These are phyloP conservation scores for Metschnikowia amazonensis DNA, from an alignment of 805 yeast species.

Conservation along the genomic window DNA sequence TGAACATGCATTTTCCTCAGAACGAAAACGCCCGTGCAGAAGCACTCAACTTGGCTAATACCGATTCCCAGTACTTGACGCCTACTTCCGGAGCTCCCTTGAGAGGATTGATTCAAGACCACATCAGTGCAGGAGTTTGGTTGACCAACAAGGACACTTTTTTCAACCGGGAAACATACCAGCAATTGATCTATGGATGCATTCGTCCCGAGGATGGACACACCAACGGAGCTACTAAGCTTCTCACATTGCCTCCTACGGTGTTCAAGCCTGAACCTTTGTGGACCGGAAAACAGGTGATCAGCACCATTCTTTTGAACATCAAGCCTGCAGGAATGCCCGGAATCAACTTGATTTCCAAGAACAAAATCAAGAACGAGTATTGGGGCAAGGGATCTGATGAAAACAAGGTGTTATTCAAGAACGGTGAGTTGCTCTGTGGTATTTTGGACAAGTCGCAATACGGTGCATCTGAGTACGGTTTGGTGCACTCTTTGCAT, in stretches of 20 bases:
- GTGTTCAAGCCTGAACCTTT: constrained; percentile 79
- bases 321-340: constrained; percentile 85
- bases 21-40: constrained; percentile 96
- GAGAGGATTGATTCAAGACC: constrained; percentile 98
- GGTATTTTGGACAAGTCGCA: constrained; percentile 98
- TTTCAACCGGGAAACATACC: constrained; percentile 87
- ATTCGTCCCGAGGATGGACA: constrained; percentile 97
- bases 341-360: constrained; percentile 79
- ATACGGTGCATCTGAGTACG: constrained; percentile 96
- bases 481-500: constrained; percentile 92
- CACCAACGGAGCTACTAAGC: constrained; percentile 57
- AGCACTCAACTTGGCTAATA: constrained; percentile 90
- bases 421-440: constrained; percentile 79
- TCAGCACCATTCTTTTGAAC: constrained; percentile 85
- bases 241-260: constrained; percentile 86
- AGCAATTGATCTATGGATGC: constrained; percentile 90
- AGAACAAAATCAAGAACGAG: constrained; percentile 87
- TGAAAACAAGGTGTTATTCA: constrained; percentile 84
- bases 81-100: constrained; percentile 98
- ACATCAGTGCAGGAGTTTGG: constrained; percentile 99
- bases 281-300: constrained; percentile 98
- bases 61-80: constrained; percentile 95
- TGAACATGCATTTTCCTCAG: constrained; percentile 99
- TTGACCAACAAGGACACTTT: constrained; percentile 88
- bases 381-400: constrained; percentile 87